A percentile compares a stretch with the other conserved stretches of the same genome.
These are phyloP conservation scores for Panellus pusillus DNA, from an alignment of 768 basidiomycete genomes.

Conservation along the genomic window DNA sequence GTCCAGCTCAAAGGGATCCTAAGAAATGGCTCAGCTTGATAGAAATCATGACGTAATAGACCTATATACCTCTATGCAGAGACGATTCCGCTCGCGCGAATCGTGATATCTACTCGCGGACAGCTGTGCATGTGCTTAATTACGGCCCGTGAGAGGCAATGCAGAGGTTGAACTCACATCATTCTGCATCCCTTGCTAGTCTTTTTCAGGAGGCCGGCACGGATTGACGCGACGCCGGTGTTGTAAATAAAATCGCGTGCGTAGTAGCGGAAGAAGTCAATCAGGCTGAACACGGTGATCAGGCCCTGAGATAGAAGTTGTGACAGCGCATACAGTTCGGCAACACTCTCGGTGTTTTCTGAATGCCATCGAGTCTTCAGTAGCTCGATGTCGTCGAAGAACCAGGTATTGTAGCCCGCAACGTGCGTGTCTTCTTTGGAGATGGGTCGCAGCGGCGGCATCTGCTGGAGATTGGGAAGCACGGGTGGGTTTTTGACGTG, in stretches of 20 bases:
- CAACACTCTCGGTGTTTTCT: constrained; percentile 89
- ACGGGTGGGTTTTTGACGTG: constrained; percentile 98
- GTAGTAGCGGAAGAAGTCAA: constrained; percentile 98
- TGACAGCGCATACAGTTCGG: constrained; percentile 72
- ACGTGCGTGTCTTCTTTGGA: constrained; percentile 80
- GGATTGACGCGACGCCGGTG: constrained; percentile 87
- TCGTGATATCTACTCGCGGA: constrained; percentile 61
- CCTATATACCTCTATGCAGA: constrained; percentile 85
- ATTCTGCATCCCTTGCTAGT: constrained; percentile 90
- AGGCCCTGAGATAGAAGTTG: constrained; percentile 7
- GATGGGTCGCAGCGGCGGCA: constrained; percentile 88
- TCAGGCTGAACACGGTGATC: constrained; percentile 55
- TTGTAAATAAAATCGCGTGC: constrained; percentile 92
- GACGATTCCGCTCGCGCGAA: constrained; percentile 84
- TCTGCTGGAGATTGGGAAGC: constrained; percentile 92
- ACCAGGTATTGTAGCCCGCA: constrained; percentile 85
- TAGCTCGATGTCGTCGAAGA: constrained; percentile 96
- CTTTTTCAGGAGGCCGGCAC: constrained; percentile 86
- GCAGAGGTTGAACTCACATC: constrained; percentile 55
- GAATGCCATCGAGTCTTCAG: constrained; percentile 91
- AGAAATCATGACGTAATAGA: background rate
- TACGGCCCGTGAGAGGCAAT: background rate
- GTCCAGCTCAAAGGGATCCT: constrained; percentile 97
- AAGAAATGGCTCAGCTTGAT: constrained; percentile 1
- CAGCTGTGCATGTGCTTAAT: constrained; percentile 33